Evolutionary conservation across 257 asterid species (phyloP), one percentile per base, ranked within the genome.

Genomic region (Verbascum thapsus): DNA sequence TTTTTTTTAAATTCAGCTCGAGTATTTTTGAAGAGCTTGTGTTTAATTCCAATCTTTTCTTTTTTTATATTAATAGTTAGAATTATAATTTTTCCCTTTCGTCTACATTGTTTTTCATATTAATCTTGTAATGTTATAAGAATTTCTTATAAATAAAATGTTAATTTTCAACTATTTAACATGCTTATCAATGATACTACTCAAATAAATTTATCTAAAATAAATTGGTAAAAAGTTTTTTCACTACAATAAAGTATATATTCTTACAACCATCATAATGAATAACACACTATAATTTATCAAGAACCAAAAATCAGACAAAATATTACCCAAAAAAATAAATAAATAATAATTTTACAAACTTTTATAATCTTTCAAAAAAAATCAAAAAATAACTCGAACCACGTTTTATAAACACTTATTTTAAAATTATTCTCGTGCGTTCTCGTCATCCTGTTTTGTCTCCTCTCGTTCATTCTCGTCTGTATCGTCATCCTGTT

Each of bases 401-500:
- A 57, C 7, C 3, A 37, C 18, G 13, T 6, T 10, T 41, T 10
- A n/a, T 34, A 1, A 38, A 57, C 23, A 22, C n/a, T 3, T 11
- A 3, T 17, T 41, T 64, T 60, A 73, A 10, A 63, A 37, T 12
- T 73, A 61, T 13, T 73, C 71, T 59, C 70, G 30, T 20, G 73
- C 10, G 49, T 67, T 59, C 8, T 74, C 83, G 0, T 80, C 82
- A 40, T 73, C 72, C 30, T 15, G 51, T 52, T 2, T 5, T 51
- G 58, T 74, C 38, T 45, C 76, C 48, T 55, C 72, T 0, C 50
- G 40, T 19, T 69, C 49, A 0, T 44, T 30, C 12, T 63, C 51
- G 0, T 8, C 61, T 67, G 49, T 48, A 8, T 22, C 30, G 15
- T 57, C 57, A 3, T 6, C 56, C 39, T 63, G 76, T 0, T 10